Evolutionary conservation across 179 eudicot genomes (phyloP).

Genomic region (Actinidia arguta): DNA sequence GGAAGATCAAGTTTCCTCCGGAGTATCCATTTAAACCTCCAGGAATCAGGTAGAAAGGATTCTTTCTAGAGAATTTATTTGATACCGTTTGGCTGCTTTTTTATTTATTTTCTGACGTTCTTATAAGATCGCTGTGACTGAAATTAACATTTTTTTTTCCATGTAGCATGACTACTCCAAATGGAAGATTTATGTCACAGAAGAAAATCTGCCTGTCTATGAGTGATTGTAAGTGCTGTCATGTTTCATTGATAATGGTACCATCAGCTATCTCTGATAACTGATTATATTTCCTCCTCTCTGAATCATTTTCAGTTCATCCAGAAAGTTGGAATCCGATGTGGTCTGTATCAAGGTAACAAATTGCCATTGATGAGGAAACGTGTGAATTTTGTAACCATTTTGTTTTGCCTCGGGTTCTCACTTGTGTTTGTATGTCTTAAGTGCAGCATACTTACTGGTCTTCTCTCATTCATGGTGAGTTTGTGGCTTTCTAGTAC

Average conservation of each 20-base stretch:
- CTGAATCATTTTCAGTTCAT: conserved; percentile 64
- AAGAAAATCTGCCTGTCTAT: conserved; percentile 94
- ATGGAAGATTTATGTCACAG: conserved; percentile 92
- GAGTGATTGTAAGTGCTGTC: conserved; percentile 85
- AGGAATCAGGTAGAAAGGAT: conserved; percentile 67
- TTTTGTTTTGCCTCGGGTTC: conserved; percentile 20
- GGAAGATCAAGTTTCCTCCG: conserved; percentile 93
- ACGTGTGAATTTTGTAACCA: background rate
- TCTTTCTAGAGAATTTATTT: background rate
- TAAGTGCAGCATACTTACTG: conserved; percentile 92
- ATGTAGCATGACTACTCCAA: conserved; percentile 97
- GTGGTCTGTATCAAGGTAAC: conserved; percentile 99
- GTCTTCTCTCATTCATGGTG: conserved; percentile 98
- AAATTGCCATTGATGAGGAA: conserved; percentile 4
- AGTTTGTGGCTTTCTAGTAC: conserved; percentile 30
- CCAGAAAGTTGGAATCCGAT: conserved; percentile 99
- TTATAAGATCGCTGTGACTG: conserved; percentile 1
- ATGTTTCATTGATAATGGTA: conserved; percentile 19
- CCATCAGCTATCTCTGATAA: background rate
- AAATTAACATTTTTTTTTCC: conserved; percentile 16
- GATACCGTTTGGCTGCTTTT: background rate
- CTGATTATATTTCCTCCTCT: conserved; percentile 1
- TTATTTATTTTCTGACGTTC: background rate
- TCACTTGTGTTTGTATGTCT: conserved; percentile 40
- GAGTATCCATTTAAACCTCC: conserved; percentile 99